Base-by-base conservation (phyloP, 371 early-diverging fungal genomes). In the Massospora cicadina region DNA sequence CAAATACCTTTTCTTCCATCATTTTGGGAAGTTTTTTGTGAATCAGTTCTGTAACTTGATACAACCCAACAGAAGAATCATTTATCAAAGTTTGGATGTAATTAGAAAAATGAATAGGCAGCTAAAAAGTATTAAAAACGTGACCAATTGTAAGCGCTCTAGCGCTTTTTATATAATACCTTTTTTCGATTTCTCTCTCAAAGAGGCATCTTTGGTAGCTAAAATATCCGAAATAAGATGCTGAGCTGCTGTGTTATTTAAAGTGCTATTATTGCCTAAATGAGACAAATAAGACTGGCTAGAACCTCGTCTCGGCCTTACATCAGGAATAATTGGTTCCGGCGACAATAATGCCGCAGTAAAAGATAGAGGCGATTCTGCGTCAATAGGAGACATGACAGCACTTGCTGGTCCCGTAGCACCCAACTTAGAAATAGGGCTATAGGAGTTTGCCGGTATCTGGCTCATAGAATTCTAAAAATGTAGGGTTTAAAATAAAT, bases 21-120 rank as follows among this genome's bases (percentile, higher is more conserved):
- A 57, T 57, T 27, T 57, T 57, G 17, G 58, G 58, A 23, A 57
- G 58, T n/a, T 57, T 57, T n/a, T 23, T 57, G 28, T 57, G 58
- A 57, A 57, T 57, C n/a, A 23, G 23, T 23, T 57, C 58, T 23
- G 58, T 57, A 12, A 57, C 23, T 57, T 57, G 58, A n/a, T 57
- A 57, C 23, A 57, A 27, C n/a, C 25, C 28, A 57, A 57, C 23
- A 25, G 58, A 57, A 12, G 28, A 25, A 12, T 57, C 58, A 57
- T n/a, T 57, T 27, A 57, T 12, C 17, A 57, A n/a, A 26, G 58
- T 57, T 27, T 57, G 58, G 23, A 57, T 25, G 58, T 57, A 57
- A 25, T n/a, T 27, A 12, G 58, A 57, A 13, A 57, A 27, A n/a
- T n/a, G 26, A 25, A n/a, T 13, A 12, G 28, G 25, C 13, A n/a